Evolutionary conservation across 208 protist species (phyloP), one percentile per base, ranked within the genome.

Genomic region (Leishmania major): DNA sequence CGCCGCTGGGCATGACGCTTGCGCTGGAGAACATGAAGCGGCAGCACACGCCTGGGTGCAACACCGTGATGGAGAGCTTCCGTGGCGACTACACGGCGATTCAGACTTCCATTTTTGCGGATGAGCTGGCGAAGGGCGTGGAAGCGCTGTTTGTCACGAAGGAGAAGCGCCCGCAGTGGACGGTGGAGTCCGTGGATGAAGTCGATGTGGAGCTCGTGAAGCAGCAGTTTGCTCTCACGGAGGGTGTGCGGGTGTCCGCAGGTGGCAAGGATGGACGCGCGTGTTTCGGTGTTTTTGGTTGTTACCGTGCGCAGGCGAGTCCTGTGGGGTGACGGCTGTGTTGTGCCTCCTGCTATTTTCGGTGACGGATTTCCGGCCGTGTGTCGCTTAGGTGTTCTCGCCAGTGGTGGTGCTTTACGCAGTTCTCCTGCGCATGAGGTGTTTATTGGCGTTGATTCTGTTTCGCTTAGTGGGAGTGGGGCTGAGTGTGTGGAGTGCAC

Each of bases 1-100:
- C 92, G 2, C 93, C 93, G 15, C 87, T 92, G 22, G 86, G 80
- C 47, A 88, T 97, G 75, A 79, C 81, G 67, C 19, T 94, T 2
- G 83, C 90, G 3, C 75, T 93, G 66, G 91, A 97, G 83, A 88
- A 83, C 57, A 66, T 82, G 71, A 86, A 88, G 75, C 71, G 43
- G 22, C 78, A 89, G 60, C 67, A 59, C 35, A 77, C 70, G 49
- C 67, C 45, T 11, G 31, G 2, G 64, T 80, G 76, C 60, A 40
- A 7, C 25, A 86, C 40, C 19, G n/a, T 76, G 25, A 13, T 80
- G 49, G 81, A 85, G 1, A 45, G 25, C 51, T 70, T 88, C 60
- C 60, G 80, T 25, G 51, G 84, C 49, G 90, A 90, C 71, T 88
- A 85, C 71, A 77, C 77, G 45, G 64, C 89, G 19, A 87, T 89